phyloP scores from a whole-genome alignment of 1,284 basidiomycete genomes.

The Fomes fomentarius region DNA sequence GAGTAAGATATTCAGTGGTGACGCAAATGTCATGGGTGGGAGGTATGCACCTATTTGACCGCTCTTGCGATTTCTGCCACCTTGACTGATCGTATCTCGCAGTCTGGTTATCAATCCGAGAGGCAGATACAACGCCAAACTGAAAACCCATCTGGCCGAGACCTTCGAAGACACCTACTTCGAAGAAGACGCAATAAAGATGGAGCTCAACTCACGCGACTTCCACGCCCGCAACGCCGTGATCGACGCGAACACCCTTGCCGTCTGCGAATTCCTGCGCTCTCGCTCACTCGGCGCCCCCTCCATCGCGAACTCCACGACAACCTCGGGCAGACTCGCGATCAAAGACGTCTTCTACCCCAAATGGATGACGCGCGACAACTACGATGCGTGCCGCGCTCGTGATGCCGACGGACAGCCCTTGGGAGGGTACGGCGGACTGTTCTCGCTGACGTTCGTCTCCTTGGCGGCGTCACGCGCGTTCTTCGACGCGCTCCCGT shows the following conservation, averaged over 20 bases:
- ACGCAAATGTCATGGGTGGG: constrained; percentile 97
- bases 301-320: no score
- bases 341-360: constrained; percentile 93
- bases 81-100: no score
- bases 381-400: constrained; percentile 72
- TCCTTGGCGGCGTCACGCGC: constrained; percentile 68
- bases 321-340: constrained; percentile 13
- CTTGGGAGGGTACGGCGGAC: constrained; percentile 82
- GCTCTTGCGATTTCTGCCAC: no score
- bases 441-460: constrained; percentile 92
- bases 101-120: constrained; percentile 89
- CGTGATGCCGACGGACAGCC: constrained; percentile 28
- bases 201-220: constrained; percentile 98
- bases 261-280: constrained; percentile 79
- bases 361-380: constrained; percentile 73
- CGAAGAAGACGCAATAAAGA: constrained; percentile 91
- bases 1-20: constrained; percentile 95
- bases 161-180: constrained; percentile 90
- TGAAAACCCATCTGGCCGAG: constrained; percentile 65
- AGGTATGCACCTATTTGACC: constrained; percentile 58
- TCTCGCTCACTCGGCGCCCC: constrained; percentile 52
- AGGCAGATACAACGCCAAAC: constrained; percentile 55
- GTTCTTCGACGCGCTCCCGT: constrained; percentile 88
- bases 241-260: constrained; percentile 87
- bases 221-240: constrained; percentile 77